Base-by-base conservation (phyloP, 108 stramenopile genomes). In the Cyclotella choctawhatcheeana region DNA sequence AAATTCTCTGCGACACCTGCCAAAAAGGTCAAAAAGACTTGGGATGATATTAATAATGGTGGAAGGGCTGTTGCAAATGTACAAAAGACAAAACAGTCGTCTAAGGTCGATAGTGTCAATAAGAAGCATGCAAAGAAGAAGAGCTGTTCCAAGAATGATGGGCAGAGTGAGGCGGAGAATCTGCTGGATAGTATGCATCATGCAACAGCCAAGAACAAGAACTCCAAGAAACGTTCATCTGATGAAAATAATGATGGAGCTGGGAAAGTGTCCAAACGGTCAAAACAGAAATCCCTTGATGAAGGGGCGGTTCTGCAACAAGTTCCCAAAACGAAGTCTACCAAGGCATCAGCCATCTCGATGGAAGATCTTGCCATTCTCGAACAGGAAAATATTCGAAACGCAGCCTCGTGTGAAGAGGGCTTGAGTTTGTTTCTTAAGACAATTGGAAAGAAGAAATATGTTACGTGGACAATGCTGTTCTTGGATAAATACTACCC, bases 391-490 rank as follows among this genome's bases (percentile, higher is more conserved):
- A 40, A 56, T 33, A 48, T 79, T 2, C n/a, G 58, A 50, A 83
- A 83, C 64, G 82, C 82, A 31, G 82, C 56, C 16, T 30, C 37
- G 25, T 74, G 71, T 25, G 31, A 33, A 27, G 68, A 83, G 43
- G 82, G 76, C 12, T 48, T 83, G 17, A 35, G 52, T 18, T 6
- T 37, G 7, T 83, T 83, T 33, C 53, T 79, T 27, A 21, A 16
- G 25, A 21, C 54, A 21, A 61, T 79, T 4, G 59, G 61, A 51
- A 35, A 37, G 32, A 47, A 76, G 50, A 44, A 43, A 14, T 37
- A 71, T 52, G 77, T 83, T 27, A 64, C 73, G 18, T 83, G 77
- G 67, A 75, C 82, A 21, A 70, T 78, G 61, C 17, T 83, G 17
- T 83, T 79, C 66, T 67, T 78, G 27, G 82, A 83, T 55, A 66